Evolutionary conservation across 306 rosid genomes (phyloP), one percentile per base, ranked within the genome.

Genomic region (Cucurbita maxima): DNA sequence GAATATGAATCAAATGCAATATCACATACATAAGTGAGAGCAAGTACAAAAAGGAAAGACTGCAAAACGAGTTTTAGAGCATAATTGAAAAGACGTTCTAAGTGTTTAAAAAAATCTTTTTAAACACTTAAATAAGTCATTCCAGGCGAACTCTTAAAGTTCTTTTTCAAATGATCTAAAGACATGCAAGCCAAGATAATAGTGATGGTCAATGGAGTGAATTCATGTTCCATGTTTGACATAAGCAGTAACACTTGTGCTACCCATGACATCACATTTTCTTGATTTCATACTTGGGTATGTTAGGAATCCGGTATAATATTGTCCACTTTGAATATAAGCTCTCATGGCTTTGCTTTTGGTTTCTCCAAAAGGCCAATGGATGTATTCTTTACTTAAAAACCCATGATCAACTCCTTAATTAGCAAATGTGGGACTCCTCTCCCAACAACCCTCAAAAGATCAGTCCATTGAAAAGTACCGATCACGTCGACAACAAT

Each of bases 221-320:
- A 54, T 11, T 16, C 37, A 13, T 72, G 62, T 75, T 78, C 70
- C 66, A 69, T 54, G 71, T 69, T 78, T 67, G 82, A 76, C 76
- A 77, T 75, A 79, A 86, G 81, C 87, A 72, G 53, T 79, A 63
- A 67, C 72, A 82, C 77, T 72, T 75, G 78, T 79, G 79, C 82
- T 81, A 78, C 82, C 84, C 76, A 78, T 61, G 78, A 77, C 22
- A 62, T 25, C 80, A 51, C 71, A 77, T 76, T 76, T 63, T 79
- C 73, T 13, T 13, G 58, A 69, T 69, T 25, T 47, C 57, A 7
- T 14, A 4, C 58, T 69, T 22, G 43, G 13, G 48, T 25, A 30
- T 30, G 3, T 30, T 30, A 30, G 34, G 34, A 30, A 30, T 30
- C 3, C 2, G 34, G 34, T 30, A 30, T 30, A 0, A 30, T 30